Percentiles rank a stretch among this genome's conserved stretches.
Conservation (phyloP, 345 rosid species). For the Leavenworthia alabamica region DNA sequence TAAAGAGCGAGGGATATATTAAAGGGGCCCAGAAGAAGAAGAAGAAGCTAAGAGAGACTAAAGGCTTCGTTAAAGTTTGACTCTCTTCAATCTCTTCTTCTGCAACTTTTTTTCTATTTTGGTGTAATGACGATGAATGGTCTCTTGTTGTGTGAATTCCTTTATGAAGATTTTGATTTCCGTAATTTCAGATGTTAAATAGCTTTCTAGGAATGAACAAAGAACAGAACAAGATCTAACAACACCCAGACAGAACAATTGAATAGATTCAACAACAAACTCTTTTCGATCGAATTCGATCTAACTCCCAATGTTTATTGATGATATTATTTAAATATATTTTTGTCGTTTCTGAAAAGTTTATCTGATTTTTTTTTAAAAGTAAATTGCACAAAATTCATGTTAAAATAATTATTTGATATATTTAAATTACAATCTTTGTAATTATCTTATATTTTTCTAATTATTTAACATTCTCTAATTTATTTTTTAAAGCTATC, state of each 20-base stretch:
- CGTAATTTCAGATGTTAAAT: not conserved
- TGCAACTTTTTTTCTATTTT: conserved; percentile 17
- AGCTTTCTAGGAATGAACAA: not conserved
- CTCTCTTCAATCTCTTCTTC: conserved; percentile 27
- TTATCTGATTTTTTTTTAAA: no score
- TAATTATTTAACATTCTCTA: no score
- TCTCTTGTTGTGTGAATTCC: conserved; percentile 8
- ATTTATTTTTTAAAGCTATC: not conserved
- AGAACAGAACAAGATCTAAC: no score
- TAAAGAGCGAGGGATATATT: conserved; percentile 6
- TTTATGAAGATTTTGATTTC: conserved; percentile 13
- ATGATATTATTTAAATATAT: not conserved
- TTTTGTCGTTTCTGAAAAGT: not conserved
- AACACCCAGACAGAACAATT: not conserved
- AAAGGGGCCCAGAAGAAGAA: conserved; percentile 1
- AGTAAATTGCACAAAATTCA: not conserved
- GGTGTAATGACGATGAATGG: conserved; percentile 24
- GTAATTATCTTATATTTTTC: not conserved
- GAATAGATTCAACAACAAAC: conserved; percentile 16
- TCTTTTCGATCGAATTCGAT: conserved; percentile 27
- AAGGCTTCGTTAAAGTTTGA: conserved; percentile 37
- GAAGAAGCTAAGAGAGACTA: conserved; percentile 34
- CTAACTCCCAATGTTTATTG: no score
- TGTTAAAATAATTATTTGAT: not conserved
- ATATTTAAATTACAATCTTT: no score